These are phyloP conservation scores for Stromatinia cepivora DNA, from an alignment of 2,329 filamentous ascomycete species.

Conservation along the genomic window DNA sequence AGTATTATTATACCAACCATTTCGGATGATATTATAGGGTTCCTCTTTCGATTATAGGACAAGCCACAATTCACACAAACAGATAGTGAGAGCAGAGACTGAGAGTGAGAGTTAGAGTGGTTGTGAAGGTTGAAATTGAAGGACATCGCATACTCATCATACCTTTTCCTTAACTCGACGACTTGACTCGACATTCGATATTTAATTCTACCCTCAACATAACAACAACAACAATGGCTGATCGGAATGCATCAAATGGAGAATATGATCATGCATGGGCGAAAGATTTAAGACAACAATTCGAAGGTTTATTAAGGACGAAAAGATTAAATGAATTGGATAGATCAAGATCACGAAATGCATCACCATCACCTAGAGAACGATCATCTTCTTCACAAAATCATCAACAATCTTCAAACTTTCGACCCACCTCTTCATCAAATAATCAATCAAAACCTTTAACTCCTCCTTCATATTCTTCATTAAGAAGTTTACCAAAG, in stretches of 20 bases:
- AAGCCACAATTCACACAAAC: not conserved
- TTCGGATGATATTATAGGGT: not conserved
- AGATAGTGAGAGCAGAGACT: not conserved
- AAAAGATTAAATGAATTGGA: slow-evolving; percentile 84
- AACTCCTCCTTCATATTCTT: slow-evolving; percentile 60
- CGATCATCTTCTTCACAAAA: slow-evolving; percentile 46
- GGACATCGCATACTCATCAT: not conserved
- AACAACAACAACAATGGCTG: slow-evolving; percentile 33
- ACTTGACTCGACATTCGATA: not conserved
- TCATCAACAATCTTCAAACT: slow-evolving; percentile 38
- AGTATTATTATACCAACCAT: not conserved
- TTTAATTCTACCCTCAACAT: not conserved
- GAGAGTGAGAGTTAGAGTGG: not conserved
- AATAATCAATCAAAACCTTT: slow-evolving; percentile 37
- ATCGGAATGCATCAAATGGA: slow-evolving; percentile 31
- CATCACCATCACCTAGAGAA: slow-evolving; percentile 57
- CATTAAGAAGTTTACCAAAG: slow-evolving; percentile 63
- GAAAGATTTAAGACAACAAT: slow-evolving; percentile 75
- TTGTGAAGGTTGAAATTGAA: slow-evolving; percentile 11
- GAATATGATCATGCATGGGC: slow-evolving; percentile 71
- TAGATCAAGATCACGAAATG: slow-evolving; percentile 57
- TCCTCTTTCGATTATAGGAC: slow-evolving; percentile 3
- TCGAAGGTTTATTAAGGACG: slow-evolving; percentile 82
- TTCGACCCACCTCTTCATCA: slow-evolving; percentile 51
- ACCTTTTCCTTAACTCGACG: not conserved